phyloP scores from a whole-genome alignment of 768 basidiomycete species.

The Leucocoprinus birnbaumii region DNA sequence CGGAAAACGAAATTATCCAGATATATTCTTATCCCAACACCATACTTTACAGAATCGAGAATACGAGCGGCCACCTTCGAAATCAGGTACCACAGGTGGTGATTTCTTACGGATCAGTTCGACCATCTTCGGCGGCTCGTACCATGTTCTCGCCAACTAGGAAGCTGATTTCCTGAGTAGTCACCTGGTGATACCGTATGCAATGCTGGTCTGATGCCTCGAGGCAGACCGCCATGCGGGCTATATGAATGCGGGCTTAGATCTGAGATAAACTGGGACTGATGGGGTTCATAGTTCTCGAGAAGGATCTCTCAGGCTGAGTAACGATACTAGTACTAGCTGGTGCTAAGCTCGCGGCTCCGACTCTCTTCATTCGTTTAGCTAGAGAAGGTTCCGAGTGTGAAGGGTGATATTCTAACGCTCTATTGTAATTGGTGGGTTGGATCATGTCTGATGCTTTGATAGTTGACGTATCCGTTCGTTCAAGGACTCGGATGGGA shows the following conservation, averaged over 20 bases:
- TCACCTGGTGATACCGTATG: too few relatives aligned
- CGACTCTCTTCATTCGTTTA: too few relatives aligned
- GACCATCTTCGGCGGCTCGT: background rate
- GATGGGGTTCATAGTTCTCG: background rate
- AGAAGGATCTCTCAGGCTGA: background rate
- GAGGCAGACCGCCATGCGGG: slow-evolving; percentile 6
- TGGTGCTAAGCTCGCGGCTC: too few relatives aligned
- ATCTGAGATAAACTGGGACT: background rate
- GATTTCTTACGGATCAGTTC: background rate
- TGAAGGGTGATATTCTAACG: too few relatives aligned
- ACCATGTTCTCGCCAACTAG: background rate
- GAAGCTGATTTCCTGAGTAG: background rate
- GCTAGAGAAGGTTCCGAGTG: too few relatives aligned
- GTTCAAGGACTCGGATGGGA: too few relatives aligned
- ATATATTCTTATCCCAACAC: background rate
- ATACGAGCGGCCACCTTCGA: too few relatives aligned
- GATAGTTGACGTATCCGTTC: too few relatives aligned
- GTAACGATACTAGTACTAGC: too few relatives aligned
- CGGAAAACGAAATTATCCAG: background rate
- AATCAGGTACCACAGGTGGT: background rate
- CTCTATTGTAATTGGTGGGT: too few relatives aligned
- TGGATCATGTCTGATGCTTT: too few relatives aligned
- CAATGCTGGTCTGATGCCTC: slow-evolving; percentile 3
- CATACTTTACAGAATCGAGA: background rate
- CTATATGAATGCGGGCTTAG: slow-evolving; percentile 1